Percentiles rank a stretch among this genome's conserved stretches.
Conservation (phyloP, 1,284 basidiomycete species). For the Malassezia equina region DNA sequence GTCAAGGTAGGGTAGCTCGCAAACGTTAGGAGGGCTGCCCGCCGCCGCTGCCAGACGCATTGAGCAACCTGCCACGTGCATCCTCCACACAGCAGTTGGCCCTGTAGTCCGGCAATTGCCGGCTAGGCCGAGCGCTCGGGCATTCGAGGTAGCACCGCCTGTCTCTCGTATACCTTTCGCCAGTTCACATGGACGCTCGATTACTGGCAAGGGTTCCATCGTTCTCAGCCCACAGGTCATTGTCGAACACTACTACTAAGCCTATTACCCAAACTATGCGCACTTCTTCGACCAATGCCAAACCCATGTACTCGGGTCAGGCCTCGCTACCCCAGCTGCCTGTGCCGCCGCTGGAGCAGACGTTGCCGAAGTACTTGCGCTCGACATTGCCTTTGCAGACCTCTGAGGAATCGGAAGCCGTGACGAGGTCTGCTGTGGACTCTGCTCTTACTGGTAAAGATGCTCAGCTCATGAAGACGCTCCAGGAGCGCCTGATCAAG, state of each 20-base stretch:
- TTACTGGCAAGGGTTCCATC: neutral
- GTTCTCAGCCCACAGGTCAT: neutral
- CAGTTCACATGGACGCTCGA: neutral
- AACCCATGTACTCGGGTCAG: slow-evolving; percentile 38
- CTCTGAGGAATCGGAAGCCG: slow-evolving; percentile 21
- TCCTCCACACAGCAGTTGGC: neutral
- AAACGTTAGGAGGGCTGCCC: neutral
- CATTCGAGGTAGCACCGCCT: too few species aligned
- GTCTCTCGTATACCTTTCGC: too few species aligned
- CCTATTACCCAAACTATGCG: slow-evolving; percentile 3
- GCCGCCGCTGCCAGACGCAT: neutral
- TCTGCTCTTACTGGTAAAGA: slow-evolving; percentile 56
- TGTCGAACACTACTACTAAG: neutral
- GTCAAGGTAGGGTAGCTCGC: neutral
- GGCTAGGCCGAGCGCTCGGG: neutral
- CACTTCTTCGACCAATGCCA: slow-evolving; percentile 8
- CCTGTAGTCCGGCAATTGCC: neutral
- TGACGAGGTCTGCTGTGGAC: slow-evolving; percentile 52
- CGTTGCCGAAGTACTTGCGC: slow-evolving; percentile 38
- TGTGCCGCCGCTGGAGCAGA: slow-evolving; percentile 42
- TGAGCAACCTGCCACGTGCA: neutral
- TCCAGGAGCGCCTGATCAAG: slow-evolving; percentile 70
- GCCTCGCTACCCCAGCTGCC: slow-evolving; percentile 39
- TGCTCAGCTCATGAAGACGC: slow-evolving; percentile 61
- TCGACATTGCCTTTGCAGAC: slow-evolving; percentile 35